These are phyloP conservation scores for Fraxinus baroniana DNA, from an alignment of 305 asterid genomes.

Conservation along the genomic window DNA sequence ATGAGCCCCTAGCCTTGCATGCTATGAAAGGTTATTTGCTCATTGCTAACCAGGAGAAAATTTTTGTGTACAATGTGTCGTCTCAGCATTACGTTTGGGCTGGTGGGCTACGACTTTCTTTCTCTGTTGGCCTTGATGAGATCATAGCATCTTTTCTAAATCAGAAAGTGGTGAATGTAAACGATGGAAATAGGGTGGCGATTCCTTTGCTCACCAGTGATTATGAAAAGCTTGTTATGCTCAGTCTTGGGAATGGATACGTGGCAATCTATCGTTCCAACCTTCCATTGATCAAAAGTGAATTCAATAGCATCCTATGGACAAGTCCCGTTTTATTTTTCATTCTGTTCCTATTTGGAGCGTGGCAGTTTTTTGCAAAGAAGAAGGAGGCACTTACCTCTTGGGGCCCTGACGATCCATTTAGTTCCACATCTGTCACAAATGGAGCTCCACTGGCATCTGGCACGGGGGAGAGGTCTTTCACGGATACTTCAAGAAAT, in stretches of 20 bases:
- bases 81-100: slow-evolving; percentile 79
- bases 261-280: slow-evolving; percentile 77
- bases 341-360: slow-evolving; percentile 77
- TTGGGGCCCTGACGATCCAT: slow-evolving; percentile 91
- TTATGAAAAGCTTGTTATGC: slow-evolving; percentile 67
- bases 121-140: slow-evolving; percentile 62
- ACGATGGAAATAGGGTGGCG: slow-evolving; percentile 23
- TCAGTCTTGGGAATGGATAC: slow-evolving; percentile 68
- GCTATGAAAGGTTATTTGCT: slow-evolving; percentile 86
- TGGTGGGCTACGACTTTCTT: slow-evolving; percentile 64
- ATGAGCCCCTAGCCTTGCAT: slow-evolving; percentile 59
- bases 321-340: slow-evolving; percentile 81
- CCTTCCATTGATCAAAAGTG: slow-evolving; percentile 71
- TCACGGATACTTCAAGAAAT: slow-evolving; percentile 59
- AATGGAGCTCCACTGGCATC: slow-evolving; percentile 53
- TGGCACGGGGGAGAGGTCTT: slow-evolving; percentile 50
- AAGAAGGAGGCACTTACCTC: slow-evolving; percentile 90
- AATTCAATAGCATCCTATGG: slow-evolving; percentile 80
- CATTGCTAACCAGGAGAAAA: slow-evolving; percentile 51
- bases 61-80: slow-evolving; percentile 71
- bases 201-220: slow-evolving; percentile 67
- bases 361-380: slow-evolving; percentile 85
- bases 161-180: slow-evolving; percentile 35
- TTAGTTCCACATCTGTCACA: slow-evolving; percentile 43
- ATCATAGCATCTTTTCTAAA: slow-evolving; percentile 57